Evolutionary conservation across 1,284 basidiomycete species (phyloP).

Genomic region (Naganishia albida): DNA sequence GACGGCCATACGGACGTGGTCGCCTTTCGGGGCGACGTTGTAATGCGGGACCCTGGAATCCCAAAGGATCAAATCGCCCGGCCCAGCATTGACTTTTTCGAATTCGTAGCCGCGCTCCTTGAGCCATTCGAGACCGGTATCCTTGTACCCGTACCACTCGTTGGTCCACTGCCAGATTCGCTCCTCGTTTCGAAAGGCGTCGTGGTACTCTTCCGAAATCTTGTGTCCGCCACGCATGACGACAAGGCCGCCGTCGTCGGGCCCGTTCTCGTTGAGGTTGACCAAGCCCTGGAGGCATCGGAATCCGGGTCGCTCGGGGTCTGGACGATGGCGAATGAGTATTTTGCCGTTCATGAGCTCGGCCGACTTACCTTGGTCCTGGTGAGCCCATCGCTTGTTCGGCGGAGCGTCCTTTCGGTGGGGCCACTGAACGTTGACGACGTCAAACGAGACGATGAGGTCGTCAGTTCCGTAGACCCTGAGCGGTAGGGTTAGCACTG

Average conservation of each 20-base stretch:
- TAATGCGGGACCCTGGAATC: constrained; percentile 26
- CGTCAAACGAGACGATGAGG: constrained; percentile 29
- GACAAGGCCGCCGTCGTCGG: constrained; percentile 40
- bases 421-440: constrained; percentile 20
- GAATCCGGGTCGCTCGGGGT: constrained; percentile 27
- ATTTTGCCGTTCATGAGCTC: too few relatives aligned
- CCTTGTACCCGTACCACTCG: constrained; percentile 47
- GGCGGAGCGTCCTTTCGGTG: constrained; percentile 22
- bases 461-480: constrained; percentile 29
- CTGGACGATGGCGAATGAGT: background rate
- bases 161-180: constrained; percentile 38
- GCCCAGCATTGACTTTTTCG: constrained; percentile 41
- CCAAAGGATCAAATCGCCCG: constrained; percentile 43
- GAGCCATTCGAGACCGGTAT: constrained; percentile 41
- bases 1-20: constrained; percentile 16
- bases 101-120: constrained; percentile 45
- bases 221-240: constrained; percentile 37
- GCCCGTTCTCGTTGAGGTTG: constrained; percentile 40
- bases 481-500: background rate
- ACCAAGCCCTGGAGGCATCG: constrained; percentile 40
- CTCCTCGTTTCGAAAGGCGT: constrained; percentile 11
- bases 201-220: constrained; percentile 44
- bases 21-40: constrained; percentile 19
- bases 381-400: constrained; percentile 27
- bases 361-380: constrained; percentile 28